Base-by-base conservation (phyloP, 371 early-diverging fungal species). In the Fennellomyces sp. region DNA sequence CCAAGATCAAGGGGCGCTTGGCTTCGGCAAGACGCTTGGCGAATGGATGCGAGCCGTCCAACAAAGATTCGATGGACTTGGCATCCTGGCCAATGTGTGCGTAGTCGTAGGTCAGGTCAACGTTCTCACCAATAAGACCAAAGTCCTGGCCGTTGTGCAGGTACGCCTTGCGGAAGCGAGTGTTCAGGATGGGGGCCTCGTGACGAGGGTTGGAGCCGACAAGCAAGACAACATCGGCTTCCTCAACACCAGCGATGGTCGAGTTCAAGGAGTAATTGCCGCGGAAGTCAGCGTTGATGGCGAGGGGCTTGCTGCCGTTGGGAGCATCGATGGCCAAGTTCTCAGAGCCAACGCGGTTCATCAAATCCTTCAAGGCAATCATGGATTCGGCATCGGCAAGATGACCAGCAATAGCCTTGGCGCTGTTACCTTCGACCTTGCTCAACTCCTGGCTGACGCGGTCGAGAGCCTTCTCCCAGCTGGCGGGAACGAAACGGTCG, bases 141-240 rank as follows among this genome's bases (percentile, higher is more conserved):
- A 96, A 73, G 56, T 94, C 88, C 55, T 90, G 80, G 15, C 84
- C 83, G 60, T 90, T 87, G 79, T 91, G 88, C 58, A 97, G 82
- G 70, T 88, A 98, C 21, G 94, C 88, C 82, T 96, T 96, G 71
- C 97, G 90, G 70, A 98, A 87, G 60, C 97, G 91, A 26, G 96
- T 92, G 85, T 97, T 97, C 67, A 97, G 78, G 69, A 96, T 93
- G 21, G 98, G 84, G 2, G 95, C 98, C 80, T 98, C 98, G 72
- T 94, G 96, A 51, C 97, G 92, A 50, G 98, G 98, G 83, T 98
- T 97, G 38, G 97, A 89, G 47, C 97, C 98, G 27, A 98, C 75
- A 49, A 98, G 74, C 50, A 98, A 87, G 15, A 97, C 82, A 13
- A 87, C 93, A 74, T 98, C 98, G 26, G 96, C 96, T 48, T 92